These are phyloP conservation scores for Annulohypoxylon maeteangense DNA, from an alignment of 495 filamentous ascomycete species.

Conservation along the genomic window DNA sequence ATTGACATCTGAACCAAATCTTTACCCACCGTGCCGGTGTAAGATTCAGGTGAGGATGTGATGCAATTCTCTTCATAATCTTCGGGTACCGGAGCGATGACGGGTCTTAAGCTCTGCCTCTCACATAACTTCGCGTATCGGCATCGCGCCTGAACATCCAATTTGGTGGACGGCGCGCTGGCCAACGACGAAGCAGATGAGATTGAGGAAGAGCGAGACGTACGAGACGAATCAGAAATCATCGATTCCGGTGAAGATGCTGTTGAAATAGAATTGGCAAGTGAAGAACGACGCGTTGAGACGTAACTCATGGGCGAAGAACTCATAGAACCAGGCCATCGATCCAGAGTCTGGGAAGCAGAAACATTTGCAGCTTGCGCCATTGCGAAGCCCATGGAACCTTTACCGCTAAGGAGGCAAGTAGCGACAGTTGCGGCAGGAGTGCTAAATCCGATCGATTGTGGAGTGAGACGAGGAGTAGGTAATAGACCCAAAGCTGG, in stretches of 20 bases:
- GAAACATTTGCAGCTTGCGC: constrained; percentile 73
- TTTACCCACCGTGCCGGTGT: constrained; percentile 62
- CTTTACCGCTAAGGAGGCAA: constrained; percentile 59
- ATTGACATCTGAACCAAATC: constrained; percentile 65
- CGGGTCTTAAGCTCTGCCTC: constrained; percentile 58
- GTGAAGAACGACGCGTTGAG: constrained; percentile 75
- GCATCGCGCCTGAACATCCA: constrained; percentile 86
- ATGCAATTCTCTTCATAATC: constrained; percentile 64
- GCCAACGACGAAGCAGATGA: constrained; percentile 74
- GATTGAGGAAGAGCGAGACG: constrained; percentile 78
- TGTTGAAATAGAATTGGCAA: constrained; percentile 79
- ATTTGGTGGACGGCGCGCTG: constrained; percentile 72
- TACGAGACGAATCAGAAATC: constrained; percentile 82
- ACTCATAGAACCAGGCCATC: constrained; percentile 69
- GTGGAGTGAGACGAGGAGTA: constrained; percentile 85
- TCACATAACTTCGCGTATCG: constrained; percentile 75
- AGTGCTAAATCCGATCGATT: constrained; percentile 77
- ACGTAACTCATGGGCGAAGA: constrained; percentile 66
- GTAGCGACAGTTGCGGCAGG: constrained; percentile 86
- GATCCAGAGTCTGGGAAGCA: constrained; percentile 64
- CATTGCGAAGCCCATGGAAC: constrained; percentile 83
- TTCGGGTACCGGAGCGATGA: constrained; percentile 64
- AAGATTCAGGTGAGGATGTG: constrained; percentile 71
- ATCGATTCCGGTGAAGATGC: constrained; percentile 90
- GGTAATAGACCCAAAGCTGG: constrained; percentile 73